Evolutionary conservation across 805 yeast species (phyloP), one percentile per base, ranked within the genome.

Genomic region (Pichia pseudocactophila): DNA sequence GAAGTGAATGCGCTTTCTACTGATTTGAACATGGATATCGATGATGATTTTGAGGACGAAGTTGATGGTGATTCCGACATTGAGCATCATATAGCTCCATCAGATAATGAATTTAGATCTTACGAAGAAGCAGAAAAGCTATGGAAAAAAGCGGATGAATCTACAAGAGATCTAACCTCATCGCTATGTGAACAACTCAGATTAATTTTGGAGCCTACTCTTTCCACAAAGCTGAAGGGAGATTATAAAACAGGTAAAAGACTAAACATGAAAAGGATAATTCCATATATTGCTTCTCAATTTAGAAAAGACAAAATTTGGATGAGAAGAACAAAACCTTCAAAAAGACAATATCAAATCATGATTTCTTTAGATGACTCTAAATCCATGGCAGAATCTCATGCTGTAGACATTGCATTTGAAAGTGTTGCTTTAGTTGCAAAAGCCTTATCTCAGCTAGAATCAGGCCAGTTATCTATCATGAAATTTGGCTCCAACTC

Each of bases 311-410:
- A 92, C 62, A 92, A 92, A 70, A 92, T 92, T 45, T 92, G 99
- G 99, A 73, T 92, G 65, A 78, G 96, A 59, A 78, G 99, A 63
- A 88, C 97, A 7, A 90, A 92, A 59, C 99, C 99, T 43, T 84
- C 95, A 51, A 92, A 92, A 68, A 80, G 99, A 56, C 92, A 89
- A 59, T 92, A 92, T 62, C 98, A 92, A 67, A 85, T 92, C 48
- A 85, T 94, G 96, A 83, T 92, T 50, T 89, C 98, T 1, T 83
- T 92, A 37, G 99, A 92, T 66, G 96, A 92, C 59, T 92, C 98
- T 26, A 88, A 86, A 61, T 90, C 97, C 1, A 92, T 92, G 99
- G 78, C 89, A 44, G 97, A 90, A 61, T 82, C 96, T 19, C 78
- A 82, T 50, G 80, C 94, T 30, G 90, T 87, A 15, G 87, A 85